These are phyloP conservation scores for Venturia carpophila DNA, from an alignment of 2,329 filamentous ascomycete species.

Conservation along the genomic window DNA sequence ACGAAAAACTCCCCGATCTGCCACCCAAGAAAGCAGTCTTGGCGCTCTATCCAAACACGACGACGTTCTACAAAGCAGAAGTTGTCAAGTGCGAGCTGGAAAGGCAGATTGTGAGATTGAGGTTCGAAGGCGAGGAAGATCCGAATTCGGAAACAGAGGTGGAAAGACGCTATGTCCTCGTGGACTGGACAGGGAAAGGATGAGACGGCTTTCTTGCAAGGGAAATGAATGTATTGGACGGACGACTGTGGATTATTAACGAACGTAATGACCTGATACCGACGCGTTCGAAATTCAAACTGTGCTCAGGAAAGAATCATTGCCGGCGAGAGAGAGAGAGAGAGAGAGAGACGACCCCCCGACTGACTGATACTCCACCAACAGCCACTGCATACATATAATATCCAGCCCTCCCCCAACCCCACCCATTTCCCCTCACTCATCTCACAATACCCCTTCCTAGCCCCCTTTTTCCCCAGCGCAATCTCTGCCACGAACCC, in stretches of 20 bases:
- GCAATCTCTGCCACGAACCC: too few relatives aligned
- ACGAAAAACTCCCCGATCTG: constrained; percentile 36
- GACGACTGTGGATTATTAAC: neutral
- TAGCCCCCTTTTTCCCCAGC: too few relatives aligned
- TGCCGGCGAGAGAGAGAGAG: too few relatives aligned
- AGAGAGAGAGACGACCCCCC: too few relatives aligned
- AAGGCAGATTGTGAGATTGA: constrained; percentile 31
- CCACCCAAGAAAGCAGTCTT: constrained; percentile 38
- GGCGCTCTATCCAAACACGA: constrained; percentile 44
- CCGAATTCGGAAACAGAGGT: constrained; percentile 40
- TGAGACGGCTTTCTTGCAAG: neutral
- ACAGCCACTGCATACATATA: too few relatives aligned
- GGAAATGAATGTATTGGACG: neutral
- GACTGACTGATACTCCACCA: too few relatives aligned
- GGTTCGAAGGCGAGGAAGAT: constrained; percentile 44
- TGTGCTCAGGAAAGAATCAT: too few relatives aligned
- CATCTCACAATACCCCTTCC: too few relatives aligned
- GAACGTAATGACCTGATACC: neutral
- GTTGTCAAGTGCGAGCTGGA: constrained; percentile 30
- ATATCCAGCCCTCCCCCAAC: too few relatives aligned
- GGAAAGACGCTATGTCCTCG: constrained; percentile 44
- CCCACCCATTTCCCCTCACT: too few relatives aligned
- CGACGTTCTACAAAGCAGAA: constrained; percentile 47
- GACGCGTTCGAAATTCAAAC: too few relatives aligned
- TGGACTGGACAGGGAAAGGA: constrained; percentile 18